phyloP scores from a whole-genome alignment of 257 asterid genomes.

The Thymus mandschuricus region DNA sequence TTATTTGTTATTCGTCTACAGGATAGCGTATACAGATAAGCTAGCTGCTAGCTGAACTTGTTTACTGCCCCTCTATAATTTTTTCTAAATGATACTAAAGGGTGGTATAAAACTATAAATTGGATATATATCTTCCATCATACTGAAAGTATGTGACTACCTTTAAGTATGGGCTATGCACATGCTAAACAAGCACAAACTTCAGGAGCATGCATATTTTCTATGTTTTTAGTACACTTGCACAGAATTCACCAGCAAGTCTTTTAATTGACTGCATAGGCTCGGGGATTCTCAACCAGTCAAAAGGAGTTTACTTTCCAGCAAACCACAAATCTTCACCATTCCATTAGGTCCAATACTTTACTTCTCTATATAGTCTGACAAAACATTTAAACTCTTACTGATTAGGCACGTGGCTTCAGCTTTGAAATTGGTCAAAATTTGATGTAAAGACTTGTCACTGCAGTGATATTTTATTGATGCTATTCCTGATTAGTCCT shows the following conservation, averaged over 20 bases:
- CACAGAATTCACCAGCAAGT: constrained; percentile 3
- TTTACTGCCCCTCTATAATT: neutral
- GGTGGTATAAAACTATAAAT: neutral
- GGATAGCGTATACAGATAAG: constrained; percentile 11
- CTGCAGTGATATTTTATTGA: neutral
- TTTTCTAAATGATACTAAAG: neutral
- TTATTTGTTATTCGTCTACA: constrained; percentile 8
- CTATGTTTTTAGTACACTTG: neutral
- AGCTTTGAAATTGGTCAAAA: neutral
- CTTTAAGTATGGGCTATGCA: neutral
- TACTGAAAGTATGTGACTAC: neutral
- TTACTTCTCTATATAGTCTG: neutral
- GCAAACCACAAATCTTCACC: constrained; percentile 2
- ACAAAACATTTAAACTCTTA: neutral
- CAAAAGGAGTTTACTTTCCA: constrained; percentile 2
- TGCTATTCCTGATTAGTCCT: constrained; percentile 8
- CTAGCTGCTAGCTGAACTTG: constrained; percentile 2
- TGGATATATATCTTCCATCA: neutral
- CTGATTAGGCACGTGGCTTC: neutral
- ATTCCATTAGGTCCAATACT: neutral
- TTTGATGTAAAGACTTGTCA: neutral
- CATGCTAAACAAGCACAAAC: neutral
- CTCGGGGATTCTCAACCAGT: neutral
- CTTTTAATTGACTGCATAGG: constrained; percentile 3
- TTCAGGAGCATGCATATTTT: constrained; percentile 6